Evolutionary conservation across 139 green algal genomes (phyloP).

Genomic region (Closterium sp.): DNA sequence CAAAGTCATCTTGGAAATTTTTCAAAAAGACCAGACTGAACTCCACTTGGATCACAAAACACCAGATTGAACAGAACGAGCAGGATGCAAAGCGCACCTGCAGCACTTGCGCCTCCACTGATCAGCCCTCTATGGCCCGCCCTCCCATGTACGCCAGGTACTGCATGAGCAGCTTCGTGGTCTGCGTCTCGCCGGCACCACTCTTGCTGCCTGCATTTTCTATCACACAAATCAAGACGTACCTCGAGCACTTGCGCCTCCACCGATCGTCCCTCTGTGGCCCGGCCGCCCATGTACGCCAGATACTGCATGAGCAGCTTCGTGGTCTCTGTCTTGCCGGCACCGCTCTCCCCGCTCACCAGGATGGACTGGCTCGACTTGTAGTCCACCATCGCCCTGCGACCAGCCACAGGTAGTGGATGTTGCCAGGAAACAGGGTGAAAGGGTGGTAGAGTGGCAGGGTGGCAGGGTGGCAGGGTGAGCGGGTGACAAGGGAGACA

Average conservation of each 20-base stretch:
- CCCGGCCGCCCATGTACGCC: conserved; percentile 71
- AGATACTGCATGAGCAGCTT: conserved; percentile 99
- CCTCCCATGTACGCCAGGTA: conserved; percentile 82
- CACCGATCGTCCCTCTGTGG: conserved; percentile 32
- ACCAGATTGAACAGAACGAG: too few species aligned
- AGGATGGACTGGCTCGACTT: conserved; percentile 58
- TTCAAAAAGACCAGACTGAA: too few species aligned
- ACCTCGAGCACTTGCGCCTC: conserved; percentile 53
- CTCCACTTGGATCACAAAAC: too few species aligned
- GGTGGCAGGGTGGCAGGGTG: conserved; percentile 97
- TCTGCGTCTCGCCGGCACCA: conserved; percentile 99
- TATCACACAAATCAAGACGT: not conserved
- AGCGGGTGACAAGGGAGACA: conserved; percentile 83
- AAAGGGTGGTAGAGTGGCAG: conserved; percentile 98
- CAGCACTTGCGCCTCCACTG: conserved; percentile 54
- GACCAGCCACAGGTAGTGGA: not conserved
- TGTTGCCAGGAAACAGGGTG: conserved; percentile 40
- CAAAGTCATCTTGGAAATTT: too few species aligned
- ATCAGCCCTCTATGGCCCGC: conserved; percentile 22
- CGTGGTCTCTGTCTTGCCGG: conserved; percentile 98
- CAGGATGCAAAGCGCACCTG: too few species aligned
- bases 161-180: conserved; percentile 98
- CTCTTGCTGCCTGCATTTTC: too few species aligned
- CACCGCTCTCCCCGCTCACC: conserved; percentile 85
- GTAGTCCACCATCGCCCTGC: conserved; percentile 52